Conservation (phyloP, 176 grass and related monocot species). For the Phoenix roebelenii region DNA sequence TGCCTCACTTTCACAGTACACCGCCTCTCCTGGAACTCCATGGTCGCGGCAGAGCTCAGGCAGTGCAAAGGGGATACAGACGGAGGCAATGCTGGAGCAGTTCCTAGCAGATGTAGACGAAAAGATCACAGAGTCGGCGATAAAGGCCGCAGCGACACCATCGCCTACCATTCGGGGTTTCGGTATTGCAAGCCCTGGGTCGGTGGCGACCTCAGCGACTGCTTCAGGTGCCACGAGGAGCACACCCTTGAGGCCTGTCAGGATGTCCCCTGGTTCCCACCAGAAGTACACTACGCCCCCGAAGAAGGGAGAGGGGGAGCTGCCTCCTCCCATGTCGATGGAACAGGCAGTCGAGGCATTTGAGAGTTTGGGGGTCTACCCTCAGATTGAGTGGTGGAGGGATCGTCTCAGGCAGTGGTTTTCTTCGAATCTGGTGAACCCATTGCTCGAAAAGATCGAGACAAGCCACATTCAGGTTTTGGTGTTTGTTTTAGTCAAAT, state of each 20-base stretch:
- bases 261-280: constrained; percentile 87
- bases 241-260: constrained; percentile 72
- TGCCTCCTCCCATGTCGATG: constrained; percentile 78
- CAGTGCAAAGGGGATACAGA: constrained; percentile 77
- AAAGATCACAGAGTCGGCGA: constrained; percentile 44
- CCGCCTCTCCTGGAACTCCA: constrained; percentile 63
- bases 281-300: constrained; percentile 60
- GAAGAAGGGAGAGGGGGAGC: constrained; percentile 89
- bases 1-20: constrained; percentile 38
- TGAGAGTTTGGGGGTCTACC: constrained; percentile 70
- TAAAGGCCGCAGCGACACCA: constrained; percentile 39
- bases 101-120: constrained; percentile 68
- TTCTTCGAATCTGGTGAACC: constrained; percentile 74
- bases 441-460: constrained; percentile 68
- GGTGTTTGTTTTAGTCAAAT: constrained; percentile 3
- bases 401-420: constrained; percentile 90
- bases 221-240: constrained; percentile 61
- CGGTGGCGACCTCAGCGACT: constrained; percentile 42
- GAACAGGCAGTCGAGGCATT: constrained; percentile 70
- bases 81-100: constrained; percentile 71
- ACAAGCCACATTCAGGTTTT: constrained; percentile 80
- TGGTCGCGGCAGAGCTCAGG: constrained; percentile 79
- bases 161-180: constrained; percentile 40
- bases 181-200: constrained; percentile 55
- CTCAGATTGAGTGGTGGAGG: constrained; percentile 81